A percentile compares a stretch with the other conserved stretches of the same genome.
phyloP scores from a whole-genome alignment of 2,329 filamentous ascomycete species.

The Clarireedia homoeocarpa region DNA sequence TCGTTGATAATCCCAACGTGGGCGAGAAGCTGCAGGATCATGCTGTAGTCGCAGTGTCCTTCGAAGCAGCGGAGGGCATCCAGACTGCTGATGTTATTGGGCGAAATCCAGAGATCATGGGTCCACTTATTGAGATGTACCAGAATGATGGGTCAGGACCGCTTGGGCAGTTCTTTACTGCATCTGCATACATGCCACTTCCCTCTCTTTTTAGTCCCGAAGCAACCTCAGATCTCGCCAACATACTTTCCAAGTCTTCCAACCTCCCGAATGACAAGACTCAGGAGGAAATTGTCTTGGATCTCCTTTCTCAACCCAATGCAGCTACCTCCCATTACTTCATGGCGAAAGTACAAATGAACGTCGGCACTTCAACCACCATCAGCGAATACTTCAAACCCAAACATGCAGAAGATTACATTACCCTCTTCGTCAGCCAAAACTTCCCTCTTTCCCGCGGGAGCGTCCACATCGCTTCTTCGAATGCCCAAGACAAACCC shows the following conservation, averaged over 20 bases:
- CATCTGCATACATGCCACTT: not conserved
- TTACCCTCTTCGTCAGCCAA: slow-evolving; percentile 30
- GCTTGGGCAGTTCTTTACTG: not conserved
- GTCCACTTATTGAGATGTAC: not conserved
- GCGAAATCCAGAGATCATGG: not conserved
- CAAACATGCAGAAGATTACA: not conserved
- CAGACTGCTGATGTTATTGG: not conserved
- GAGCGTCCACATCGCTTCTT: slow-evolving; percentile 34
- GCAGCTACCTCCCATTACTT: not conserved
- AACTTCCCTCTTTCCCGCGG: slow-evolving; percentile 35
- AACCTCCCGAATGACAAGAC: not conserved
- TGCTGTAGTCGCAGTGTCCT: slow-evolving; percentile 11
- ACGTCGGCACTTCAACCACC: not conserved
- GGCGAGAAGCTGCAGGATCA: slow-evolving; percentile 8
- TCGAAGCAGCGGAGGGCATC: not conserved
- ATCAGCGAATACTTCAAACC: not conserved
- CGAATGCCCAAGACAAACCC: slow-evolving; percentile 17
- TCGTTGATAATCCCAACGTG: not conserved
- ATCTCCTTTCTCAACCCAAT: not conserved
- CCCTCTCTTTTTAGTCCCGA: not conserved
- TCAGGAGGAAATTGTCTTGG: not conserved
- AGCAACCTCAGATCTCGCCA: not conserved
- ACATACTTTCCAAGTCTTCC: not conserved
- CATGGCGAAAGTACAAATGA: not conserved
- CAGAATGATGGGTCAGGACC: not conserved